These are phyloP conservation scores for Hypoxylon intermedium DNA, from an alignment of 495 filamentous ascomycete genomes.

Conservation along the genomic window DNA sequence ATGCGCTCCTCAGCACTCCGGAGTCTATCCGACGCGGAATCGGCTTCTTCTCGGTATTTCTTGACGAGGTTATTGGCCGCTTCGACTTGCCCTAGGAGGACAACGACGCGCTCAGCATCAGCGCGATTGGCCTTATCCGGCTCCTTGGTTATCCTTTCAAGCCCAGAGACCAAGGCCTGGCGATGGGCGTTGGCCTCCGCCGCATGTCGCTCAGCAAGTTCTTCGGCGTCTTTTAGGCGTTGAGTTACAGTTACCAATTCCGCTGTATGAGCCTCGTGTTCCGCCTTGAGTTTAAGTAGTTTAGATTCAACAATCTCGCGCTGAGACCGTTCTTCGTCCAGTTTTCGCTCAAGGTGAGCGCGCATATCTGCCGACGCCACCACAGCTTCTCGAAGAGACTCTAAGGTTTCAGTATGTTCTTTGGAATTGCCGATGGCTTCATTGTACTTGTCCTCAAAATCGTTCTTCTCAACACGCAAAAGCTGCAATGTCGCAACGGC, in stretches of 20 bases:
- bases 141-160: slow-evolving; percentile 72
- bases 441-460: slow-evolving; percentile 72
- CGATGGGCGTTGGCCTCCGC: slow-evolving; percentile 88
- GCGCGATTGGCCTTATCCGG: slow-evolving; percentile 58
- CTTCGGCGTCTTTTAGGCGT: slow-evolving; percentile 84
- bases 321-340: slow-evolving; percentile 82
- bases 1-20: slow-evolving; percentile 94
- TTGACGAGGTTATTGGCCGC: slow-evolving; percentile 79
- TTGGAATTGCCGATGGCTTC: slow-evolving; percentile 70
- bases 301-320: slow-evolving; percentile 81
- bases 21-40: slow-evolving; percentile 84
- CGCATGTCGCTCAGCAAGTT: slow-evolving; percentile 85
- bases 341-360: slow-evolving; percentile 74
- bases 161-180: slow-evolving; percentile 78
- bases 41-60: slow-evolving; percentile 89
- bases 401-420: slow-evolving; percentile 75
- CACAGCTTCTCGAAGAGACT: slow-evolving; percentile 78
- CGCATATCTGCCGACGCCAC: slow-evolving; percentile 78
- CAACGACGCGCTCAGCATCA: slow-evolving; percentile 75
- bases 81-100: slow-evolving; percentile 80
- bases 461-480: slow-evolving; percentile 81
- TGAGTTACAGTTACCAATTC: slow-evolving; percentile 80
- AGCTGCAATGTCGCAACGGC: slow-evolving; percentile 75
- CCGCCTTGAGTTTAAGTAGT: slow-evolving; percentile 76
- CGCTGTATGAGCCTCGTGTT: slow-evolving; percentile 81